Evolutionary conservation across 2,329 filamentous ascomycete genomes (phyloP).

Genomic region (Neopestalotiopsis sp.): DNA sequence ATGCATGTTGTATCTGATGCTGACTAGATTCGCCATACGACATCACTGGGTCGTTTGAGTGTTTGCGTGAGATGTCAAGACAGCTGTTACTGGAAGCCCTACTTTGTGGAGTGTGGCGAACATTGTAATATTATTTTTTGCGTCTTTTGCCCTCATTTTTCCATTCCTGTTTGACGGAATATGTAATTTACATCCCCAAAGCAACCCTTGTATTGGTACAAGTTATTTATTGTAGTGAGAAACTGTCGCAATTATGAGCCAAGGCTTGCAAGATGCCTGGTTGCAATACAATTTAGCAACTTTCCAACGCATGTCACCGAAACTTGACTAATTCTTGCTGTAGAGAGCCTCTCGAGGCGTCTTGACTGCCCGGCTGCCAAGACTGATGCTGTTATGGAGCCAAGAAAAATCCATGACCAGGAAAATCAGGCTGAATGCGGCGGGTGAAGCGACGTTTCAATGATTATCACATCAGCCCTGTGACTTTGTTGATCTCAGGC

Average conservation of each 20-base stretch:
- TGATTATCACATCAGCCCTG: neutral
- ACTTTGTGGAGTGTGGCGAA: no score
- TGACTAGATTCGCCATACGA: no score
- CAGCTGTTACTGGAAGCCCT: no score
- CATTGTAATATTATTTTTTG: no score
- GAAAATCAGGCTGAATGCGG: neutral
- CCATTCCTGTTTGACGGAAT: no score
- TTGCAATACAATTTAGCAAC: neutral
- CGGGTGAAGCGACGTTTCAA: neutral
- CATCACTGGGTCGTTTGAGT: no score
- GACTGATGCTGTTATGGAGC: neutral
- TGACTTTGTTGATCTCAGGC: neutral
- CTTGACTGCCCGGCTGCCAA: neutral
- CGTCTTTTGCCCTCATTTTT: no score
- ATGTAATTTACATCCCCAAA: neutral
- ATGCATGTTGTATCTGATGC: no score
- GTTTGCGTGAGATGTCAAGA: no score
- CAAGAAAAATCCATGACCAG: neutral
- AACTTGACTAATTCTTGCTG: neutral
- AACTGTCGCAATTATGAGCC: neutral
- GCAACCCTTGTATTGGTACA: conserved; percentile 2
- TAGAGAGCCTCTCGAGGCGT: neutral
- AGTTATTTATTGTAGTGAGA: neutral
- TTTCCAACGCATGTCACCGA: neutral
- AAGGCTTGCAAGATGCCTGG: no score